A percentile compares a stretch with the other conserved stretches of the same genome.
Conservation (phyloP, 1,139 yeast species). For the Saccharomyces hybrid region DNA sequence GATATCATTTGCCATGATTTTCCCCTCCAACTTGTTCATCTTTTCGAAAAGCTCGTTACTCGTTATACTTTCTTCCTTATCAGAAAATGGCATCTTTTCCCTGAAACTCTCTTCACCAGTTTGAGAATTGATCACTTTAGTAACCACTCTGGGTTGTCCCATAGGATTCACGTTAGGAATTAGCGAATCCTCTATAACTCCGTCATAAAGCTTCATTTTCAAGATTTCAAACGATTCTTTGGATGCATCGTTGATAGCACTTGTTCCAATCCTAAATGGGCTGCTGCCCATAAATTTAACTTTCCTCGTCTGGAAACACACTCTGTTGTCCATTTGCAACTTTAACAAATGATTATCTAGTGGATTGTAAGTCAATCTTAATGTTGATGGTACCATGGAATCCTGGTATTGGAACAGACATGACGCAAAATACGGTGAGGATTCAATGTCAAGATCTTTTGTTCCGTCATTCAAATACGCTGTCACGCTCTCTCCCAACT, state of each 20-base stretch:
- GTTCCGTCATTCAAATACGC: conserved; percentile 50
- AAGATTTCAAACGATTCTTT: conserved; percentile 52
- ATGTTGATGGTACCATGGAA: conserved; percentile 57
- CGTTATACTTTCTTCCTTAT: conserved; percentile 7
- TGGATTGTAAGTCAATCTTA: conserved; percentile 50
- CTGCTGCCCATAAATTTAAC: conserved; percentile 29
- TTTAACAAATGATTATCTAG: conserved; percentile 39
- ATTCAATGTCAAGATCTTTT: conserved; percentile 25
- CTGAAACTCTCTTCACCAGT: conserved; percentile 14
- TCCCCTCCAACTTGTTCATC: conserved; percentile 18
- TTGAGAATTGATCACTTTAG: conserved; percentile 21
- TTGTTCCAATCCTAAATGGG: conserved; percentile 40
- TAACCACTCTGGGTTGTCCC: conserved; percentile 34
- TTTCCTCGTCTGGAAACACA: conserved; percentile 56
- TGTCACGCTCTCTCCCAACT: conserved; percentile 40
- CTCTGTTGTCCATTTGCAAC: conserved; percentile 58
- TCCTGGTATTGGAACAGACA: conserved; percentile 52
- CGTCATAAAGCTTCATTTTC: conserved; percentile 43
- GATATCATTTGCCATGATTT: conserved; percentile 19
- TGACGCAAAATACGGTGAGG: conserved; percentile 37
- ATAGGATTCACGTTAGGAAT: conserved; percentile 47
- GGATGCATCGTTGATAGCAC: conserved; percentile 39
- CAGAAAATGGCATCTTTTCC: conserved; percentile 11
- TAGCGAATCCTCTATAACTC: conserved; percentile 42
- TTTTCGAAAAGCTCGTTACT: conserved; percentile 14